phyloP scores from a whole-genome alignment of 2,329 filamentous ascomycete species.

The Alternaria postmessia region DNA sequence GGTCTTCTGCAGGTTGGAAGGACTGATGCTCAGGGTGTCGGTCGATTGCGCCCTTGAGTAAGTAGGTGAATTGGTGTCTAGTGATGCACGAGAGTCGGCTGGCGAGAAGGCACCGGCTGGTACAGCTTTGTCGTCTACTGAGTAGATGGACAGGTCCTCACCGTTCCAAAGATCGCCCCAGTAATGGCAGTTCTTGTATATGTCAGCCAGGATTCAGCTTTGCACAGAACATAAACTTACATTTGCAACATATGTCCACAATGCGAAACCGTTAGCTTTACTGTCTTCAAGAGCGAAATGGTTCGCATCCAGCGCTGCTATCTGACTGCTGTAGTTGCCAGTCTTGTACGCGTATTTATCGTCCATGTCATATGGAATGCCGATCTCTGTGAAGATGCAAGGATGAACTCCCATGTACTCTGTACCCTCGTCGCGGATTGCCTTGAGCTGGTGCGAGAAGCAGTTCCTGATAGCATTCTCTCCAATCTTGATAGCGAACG shows the following conservation, averaged over 20 bases:
- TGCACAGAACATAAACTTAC: constrained; percentile 52
- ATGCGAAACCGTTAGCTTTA: constrained; percentile 80
- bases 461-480: constrained; percentile 95
- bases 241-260: constrained; percentile 85
- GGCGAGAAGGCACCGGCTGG: constrained; percentile 60
- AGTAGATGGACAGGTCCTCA: constrained; percentile 92
- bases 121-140: constrained; percentile 76
- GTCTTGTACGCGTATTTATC: constrained; percentile 94
- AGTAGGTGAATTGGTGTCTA: constrained; percentile 60
- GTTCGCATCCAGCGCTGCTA: constrained; percentile 92
- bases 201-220: constrained; percentile 20
- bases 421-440: constrained; percentile 84
- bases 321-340: constrained; percentile 92
- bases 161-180: constrained; percentile 97
- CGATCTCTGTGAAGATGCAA: constrained; percentile 91
- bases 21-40: constrained; percentile 67
- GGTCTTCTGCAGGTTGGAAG: constrained; percentile 76
- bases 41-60: constrained; percentile 63
- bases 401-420: constrained; percentile 89
- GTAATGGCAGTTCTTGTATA: constrained; percentile 77
- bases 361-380: constrained; percentile 99
- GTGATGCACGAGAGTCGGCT: constrained; percentile 60
- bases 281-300: constrained; percentile 91
- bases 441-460: constrained; percentile 84
- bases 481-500: constrained; percentile 90